Conservation (phyloP, 192 early-diverging fungal species). For the Dimargaris xerosporica region DNA sequence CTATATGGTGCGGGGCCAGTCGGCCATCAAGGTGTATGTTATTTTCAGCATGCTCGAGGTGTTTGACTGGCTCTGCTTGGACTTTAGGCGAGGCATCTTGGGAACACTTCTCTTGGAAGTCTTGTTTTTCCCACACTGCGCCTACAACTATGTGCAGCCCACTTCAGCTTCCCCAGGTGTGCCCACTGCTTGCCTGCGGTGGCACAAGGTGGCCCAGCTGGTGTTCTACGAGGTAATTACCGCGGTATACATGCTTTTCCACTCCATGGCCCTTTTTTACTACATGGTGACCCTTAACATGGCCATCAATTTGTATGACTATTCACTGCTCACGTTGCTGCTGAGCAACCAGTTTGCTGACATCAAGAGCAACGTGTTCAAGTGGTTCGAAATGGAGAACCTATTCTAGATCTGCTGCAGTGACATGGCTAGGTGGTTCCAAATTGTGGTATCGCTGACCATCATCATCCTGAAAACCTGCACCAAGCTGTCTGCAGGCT, state of each 20-base stretch:
- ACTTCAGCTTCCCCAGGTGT: no score
- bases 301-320: slow-evolving; percentile 90
- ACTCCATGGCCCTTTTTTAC: slow-evolving; percentile 85
- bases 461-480: slow-evolving; percentile 86
- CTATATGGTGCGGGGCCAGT: slow-evolving; percentile 90
- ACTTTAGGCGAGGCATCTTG: slow-evolving; percentile 88
- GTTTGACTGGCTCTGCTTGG: slow-evolving; percentile 81
- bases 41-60: slow-evolving; percentile 94
- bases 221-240: slow-evolving; percentile 54
- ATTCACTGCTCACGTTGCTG: slow-evolving; percentile 81
- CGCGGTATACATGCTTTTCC: slow-evolving; percentile 69
- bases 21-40: slow-evolving; percentile 91
- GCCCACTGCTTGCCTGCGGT: no score
- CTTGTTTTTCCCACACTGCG: slow-evolving; percentile 12
- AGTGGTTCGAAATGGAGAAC: slow-evolving; percentile 92
- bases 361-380: slow-evolving; percentile 94
- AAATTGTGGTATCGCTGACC: slow-evolving; percentile 68
- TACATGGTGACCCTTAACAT: slow-evolving; percentile 94
- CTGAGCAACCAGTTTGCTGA: slow-evolving; percentile 97
- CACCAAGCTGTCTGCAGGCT: slow-evolving; percentile 51
- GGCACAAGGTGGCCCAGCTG: slow-evolving; percentile 21
- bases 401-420: slow-evolving; percentile 88
- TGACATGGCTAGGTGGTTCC: slow-evolving; percentile 94
- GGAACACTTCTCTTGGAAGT: slow-evolving; percentile 72
- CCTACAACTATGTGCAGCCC: background rate